Evolutionary conservation across 2,329 filamentous ascomycete species (phyloP), one percentile per base, ranked within the genome.

Genomic region (Colletotrichum melonis): DNA sequence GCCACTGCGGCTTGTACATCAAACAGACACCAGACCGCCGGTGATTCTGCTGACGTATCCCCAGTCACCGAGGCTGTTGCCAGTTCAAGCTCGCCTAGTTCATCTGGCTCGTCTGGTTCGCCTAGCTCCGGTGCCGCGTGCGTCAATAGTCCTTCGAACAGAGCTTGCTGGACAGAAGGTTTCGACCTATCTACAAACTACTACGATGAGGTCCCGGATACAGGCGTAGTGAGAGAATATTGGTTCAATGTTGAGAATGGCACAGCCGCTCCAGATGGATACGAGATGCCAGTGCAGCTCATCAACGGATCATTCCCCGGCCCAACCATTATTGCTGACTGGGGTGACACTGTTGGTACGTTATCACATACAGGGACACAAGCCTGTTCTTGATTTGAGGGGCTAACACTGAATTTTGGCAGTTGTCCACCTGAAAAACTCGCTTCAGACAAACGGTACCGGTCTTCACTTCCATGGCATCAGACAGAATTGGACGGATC

Each of bases 401-500:
- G 19, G 14, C 38, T 42, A 19, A 42, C 38, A 19, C 6, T 19
- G 38, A 19, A 7, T 6, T 42, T 19, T 5, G 7, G 19, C 16
- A 42, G 38, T 81, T n/a, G 80, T 91, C 12, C 88, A 88, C 64
- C 86, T 92, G 6, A 87, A 82, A 38, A 93, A 92, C 78, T 78
- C 78, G 1, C 72, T 85, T 38, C 55, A 74, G 76, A 83, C 59
- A 65, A 92, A 92, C 74, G 90, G 90, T 32, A 92, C 90, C 8
- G 85, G 85, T 9, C 88, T 92, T 22, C 91, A 93, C 77, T 92
- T 86, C 82, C 91, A 93, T 76, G 91, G 90, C 22, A 82, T 93
- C 42, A 86, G 88, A 7, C 89, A 92, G 77, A 83, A 86, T 72
- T 82, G 86, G 76, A 88, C 84, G 60, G 88, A 86, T 75, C 82